These are phyloP conservation scores for Botryosphaeria dothidea DNA, from an alignment of 2,329 filamentous ascomycete species.

Conservation along the genomic window DNA sequence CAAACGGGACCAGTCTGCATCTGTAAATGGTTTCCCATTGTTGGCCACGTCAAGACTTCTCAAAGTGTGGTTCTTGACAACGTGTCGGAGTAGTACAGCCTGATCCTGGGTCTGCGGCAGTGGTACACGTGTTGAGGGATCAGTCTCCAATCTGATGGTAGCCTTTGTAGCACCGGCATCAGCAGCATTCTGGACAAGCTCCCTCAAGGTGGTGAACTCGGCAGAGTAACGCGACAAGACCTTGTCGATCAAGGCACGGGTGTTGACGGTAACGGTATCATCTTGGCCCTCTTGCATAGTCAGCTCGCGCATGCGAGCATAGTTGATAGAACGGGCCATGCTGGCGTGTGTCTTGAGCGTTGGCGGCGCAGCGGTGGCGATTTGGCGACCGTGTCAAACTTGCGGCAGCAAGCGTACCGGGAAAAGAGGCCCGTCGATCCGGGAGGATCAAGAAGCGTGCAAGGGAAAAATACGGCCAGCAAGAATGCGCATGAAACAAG, in stretches of 20 bases:
- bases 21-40: slow-evolving; percentile 82
- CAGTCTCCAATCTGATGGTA: slow-evolving; percentile 87
- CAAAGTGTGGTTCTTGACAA: slow-evolving; percentile 80
- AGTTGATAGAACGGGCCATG: slow-evolving; percentile 48
- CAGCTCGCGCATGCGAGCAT: slow-evolving; percentile 74
- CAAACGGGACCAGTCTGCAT: slow-evolving; percentile 88
- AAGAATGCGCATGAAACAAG: not conserved
- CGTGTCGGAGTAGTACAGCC: slow-evolving; percentile 77
- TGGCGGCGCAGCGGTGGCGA: not conserved
- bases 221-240: slow-evolving; percentile 94
- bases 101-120: slow-evolving; percentile 65
- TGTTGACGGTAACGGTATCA: slow-evolving; percentile 97
- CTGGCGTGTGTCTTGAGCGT: not conserved
- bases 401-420: not conserved
- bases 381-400: slow-evolving; percentile 1
- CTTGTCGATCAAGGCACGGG: slow-evolving; percentile 94
- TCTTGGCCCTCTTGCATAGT: slow-evolving; percentile 89
- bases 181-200: slow-evolving; percentile 97
- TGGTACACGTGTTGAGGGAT: slow-evolving; percentile 77
- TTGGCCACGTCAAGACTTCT: slow-evolving; percentile 89
- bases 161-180: slow-evolving; percentile 91
- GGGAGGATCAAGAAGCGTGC: not conserved
- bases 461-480: not conserved
- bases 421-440: not conserved
- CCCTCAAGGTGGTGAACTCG: slow-evolving; percentile 85